Conservation (phyloP, 352 stramenopile species). For the Pythium sp. region DNA sequence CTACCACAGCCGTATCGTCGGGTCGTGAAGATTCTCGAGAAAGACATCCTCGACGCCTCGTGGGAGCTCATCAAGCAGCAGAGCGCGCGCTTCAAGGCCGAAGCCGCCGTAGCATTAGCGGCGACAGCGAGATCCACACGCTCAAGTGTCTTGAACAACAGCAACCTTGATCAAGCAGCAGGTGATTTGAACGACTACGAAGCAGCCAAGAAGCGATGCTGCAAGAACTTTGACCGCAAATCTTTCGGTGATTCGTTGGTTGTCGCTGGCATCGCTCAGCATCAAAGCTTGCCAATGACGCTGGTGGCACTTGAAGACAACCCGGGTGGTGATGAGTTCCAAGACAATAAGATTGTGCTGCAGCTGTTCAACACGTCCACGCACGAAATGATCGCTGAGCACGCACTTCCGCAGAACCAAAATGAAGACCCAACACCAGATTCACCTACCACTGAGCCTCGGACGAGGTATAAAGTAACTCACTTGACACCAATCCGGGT, state of each 20-base stretch:
- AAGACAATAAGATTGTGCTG: background rate
- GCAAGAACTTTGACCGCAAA: conserved; percentile 20
- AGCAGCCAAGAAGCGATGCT: conserved; percentile 39
- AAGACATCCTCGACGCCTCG: conserved; percentile 54
- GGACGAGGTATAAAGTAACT: conserved; percentile 3
- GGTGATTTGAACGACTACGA: conserved; percentile 39
- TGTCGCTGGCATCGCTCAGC: conserved; percentile 3
- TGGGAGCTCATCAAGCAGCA: conserved; percentile 45
- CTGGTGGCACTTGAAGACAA: conserved; percentile 2
- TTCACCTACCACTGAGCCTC: background rate
- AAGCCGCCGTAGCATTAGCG: conserved; percentile 18
- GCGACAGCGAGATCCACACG: conserved; percentile 22
- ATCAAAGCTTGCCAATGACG: conserved; percentile 9
- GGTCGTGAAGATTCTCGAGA: conserved; percentile 61
- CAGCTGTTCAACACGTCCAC: conserved; percentile 9
- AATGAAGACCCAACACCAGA: background rate
- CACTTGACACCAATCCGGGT: conserved; percentile 8
- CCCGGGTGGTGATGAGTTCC: background rate
- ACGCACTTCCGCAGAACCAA: background rate
- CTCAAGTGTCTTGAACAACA: conserved; percentile 13
- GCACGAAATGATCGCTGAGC: background rate
- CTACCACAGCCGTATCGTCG: conserved; percentile 72
- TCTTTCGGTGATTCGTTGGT: background rate
- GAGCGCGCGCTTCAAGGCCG: conserved; percentile 40
- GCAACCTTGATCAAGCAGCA: background rate